Percentiles rank a stretch among this genome's conserved stretches.
Conservation (phyloP, 1,139 yeast species). For the Taiozyma sp. region DNA sequence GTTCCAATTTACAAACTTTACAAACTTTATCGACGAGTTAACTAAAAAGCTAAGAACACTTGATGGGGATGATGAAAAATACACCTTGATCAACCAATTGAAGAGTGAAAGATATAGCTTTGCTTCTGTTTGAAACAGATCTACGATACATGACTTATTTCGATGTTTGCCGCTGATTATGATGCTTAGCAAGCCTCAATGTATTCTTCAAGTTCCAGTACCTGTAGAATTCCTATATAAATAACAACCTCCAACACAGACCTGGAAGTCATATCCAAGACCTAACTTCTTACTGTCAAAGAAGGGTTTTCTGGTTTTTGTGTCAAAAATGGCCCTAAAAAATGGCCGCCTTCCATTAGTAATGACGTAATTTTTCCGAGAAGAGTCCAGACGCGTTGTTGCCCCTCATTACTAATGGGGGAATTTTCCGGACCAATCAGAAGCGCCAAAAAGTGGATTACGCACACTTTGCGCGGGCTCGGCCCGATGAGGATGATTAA, state of each 20-base stretch:
- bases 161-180: too few relatives aligned
- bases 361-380: background rate
- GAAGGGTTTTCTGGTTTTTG: too few relatives aligned
- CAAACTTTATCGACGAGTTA: conserved; percentile 18
- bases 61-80: background rate
- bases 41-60: conserved; percentile 3
- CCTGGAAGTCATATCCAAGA: too few relatives aligned
- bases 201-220: too few relatives aligned
- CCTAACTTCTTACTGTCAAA: too few relatives aligned
- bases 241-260: too few relatives aligned
- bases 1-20: conserved; percentile 17
- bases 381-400: background rate
- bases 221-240: too few relatives aligned
- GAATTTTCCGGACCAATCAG: conserved; percentile 4
- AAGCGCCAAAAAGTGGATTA: background rate
- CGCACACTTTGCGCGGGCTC: background rate
- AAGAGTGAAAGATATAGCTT: background rate
- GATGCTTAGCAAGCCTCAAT: too few relatives aligned
- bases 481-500: background rate
- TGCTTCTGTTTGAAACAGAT: background rate
- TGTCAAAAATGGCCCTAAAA: too few relatives aligned
- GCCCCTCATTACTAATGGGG: background rate
- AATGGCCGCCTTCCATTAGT: too few relatives aligned
- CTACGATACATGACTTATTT: too few relatives aligned
- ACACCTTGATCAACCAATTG: background rate